Base-by-base conservation (phyloP, 2,329 filamentous ascomycete genomes). In the Hypoxylon sp. region DNA sequence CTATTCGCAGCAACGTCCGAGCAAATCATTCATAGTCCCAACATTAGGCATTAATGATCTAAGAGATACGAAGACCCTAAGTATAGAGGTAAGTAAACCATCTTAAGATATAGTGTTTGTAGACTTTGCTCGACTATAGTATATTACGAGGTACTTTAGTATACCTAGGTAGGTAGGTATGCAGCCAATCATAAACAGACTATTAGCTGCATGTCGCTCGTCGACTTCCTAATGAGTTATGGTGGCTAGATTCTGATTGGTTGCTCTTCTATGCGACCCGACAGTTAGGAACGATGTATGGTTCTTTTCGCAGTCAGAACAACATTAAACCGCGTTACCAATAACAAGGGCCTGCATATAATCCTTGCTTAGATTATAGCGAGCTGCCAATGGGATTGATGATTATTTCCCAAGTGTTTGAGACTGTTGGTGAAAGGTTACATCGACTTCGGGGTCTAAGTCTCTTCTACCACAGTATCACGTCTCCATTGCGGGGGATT, bases 391-490 rank as follows among this genome's bases (percentile, higher is more conserved):
- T 61, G 49, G 55, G 41, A 46, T 48, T 32, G 14, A 30, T 13
- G 41, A 50, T 45, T 48, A 52, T 53, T 53, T 50, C 21, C 49
- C 49, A 53, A 38, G 49, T 11, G 10, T n/a, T 38, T 55, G 41
- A 53, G 23, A 53, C 5, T 41, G 58, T 61, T 61, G 50, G 58
- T 38, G 21, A 28, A n/a, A 52, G 48, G 57, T 60, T 60, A 45
- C 57, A 60, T 60, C 36, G 36, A 14, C 38, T 19, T 13, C 19
- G 17, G 36, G 19, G 48, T 51, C 58, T 45, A 25, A 46, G 38
- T 45, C 36, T 23, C 17, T 60, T n/a, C 56, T 50, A 17, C 19
- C 30, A 25, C 2, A 25, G 25, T 43, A 43, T 21, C 38, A 19
- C 1, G 9, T 50, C 32, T 52, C 48, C 28, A 46, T 50, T 60